phyloP scores from a whole-genome alignment of 345 rosid genomes.

The Anastatica hierochuntica region DNA sequence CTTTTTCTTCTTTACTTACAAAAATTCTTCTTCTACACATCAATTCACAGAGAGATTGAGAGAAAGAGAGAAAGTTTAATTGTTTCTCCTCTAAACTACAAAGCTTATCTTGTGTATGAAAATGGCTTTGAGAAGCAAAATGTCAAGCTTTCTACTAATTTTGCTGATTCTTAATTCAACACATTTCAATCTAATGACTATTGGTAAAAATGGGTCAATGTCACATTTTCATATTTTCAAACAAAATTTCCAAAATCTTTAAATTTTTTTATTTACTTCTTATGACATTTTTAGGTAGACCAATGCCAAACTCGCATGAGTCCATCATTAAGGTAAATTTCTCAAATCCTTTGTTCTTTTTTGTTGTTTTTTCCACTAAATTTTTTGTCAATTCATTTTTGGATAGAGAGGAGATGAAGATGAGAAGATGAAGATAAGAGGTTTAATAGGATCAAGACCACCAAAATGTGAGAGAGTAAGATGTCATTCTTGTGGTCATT shows the following conservation, averaged over 20 bases:
- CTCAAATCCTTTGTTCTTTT: no score
- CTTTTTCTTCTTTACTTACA: slow-evolving; percentile 12
- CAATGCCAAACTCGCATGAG: no score
- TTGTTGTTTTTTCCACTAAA: no score
- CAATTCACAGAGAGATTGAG: neutral
- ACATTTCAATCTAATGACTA: slow-evolving; percentile 37
- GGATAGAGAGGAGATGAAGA: no score
- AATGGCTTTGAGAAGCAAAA: slow-evolving; percentile 26
- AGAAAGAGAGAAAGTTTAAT: slow-evolving; percentile 10
- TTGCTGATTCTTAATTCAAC: slow-evolving; percentile 41
- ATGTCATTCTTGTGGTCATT: slow-evolving; percentile 66
- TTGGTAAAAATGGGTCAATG: slow-evolving; percentile 42
- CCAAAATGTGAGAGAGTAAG: slow-evolving; percentile 70
- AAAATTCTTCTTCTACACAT: slow-evolving; percentile 12
- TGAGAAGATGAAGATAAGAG: slow-evolving; percentile 34
- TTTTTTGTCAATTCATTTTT: no score
- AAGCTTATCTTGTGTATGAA: slow-evolving; percentile 15
- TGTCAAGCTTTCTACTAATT: slow-evolving; percentile 31
- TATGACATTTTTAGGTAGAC: no score
- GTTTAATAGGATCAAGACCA: slow-evolving; percentile 77
- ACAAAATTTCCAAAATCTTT: neutral
- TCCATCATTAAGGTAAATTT: no score
- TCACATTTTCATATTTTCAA: slow-evolving; percentile 12
- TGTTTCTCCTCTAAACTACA: slow-evolving; percentile 5
- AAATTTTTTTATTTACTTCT: no score